Evolutionary conservation across 1,284 basidiomycete species (phyloP).

Genomic region (Apiotrichum porosum): DNA sequence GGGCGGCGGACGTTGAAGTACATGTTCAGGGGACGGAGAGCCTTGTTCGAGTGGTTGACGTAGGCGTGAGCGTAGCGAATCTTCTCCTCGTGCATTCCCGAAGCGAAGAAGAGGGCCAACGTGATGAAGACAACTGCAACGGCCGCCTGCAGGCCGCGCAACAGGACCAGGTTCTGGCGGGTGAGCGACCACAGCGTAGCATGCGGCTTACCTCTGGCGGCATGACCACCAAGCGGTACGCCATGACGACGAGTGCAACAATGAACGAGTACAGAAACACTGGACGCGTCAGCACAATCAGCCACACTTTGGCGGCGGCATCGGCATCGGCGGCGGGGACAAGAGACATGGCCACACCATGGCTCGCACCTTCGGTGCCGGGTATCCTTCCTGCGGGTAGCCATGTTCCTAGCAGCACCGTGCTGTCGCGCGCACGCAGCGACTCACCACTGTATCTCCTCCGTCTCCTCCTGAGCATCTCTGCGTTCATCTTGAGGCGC

Average conservation of each 20-base stretch:
- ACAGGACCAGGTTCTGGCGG: conserved; percentile 21
- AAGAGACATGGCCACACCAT: background rate
- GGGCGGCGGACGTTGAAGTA: conserved; percentile 87
- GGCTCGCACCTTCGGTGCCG: background rate
- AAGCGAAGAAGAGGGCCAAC: conserved; percentile 90
- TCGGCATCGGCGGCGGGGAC: too few relatives aligned
- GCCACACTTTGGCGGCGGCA: too few relatives aligned
- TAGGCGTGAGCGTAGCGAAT: conserved; percentile 96
- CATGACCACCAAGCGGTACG: conserved; percentile 27
- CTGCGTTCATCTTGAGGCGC: conserved; percentile 86
- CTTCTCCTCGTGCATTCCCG: conserved; percentile 93
- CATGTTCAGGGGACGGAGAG: conserved; percentile 90
- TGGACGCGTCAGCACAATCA: too few relatives aligned
- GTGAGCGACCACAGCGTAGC: background rate
- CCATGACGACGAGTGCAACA: conserved; percentile 22
- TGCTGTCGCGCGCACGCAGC: background rate
- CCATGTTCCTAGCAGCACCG: background rate
- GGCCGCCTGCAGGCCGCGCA: conserved; percentile 56
- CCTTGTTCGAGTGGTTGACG: conserved; percentile 90
- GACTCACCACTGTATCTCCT: conserved; percentile 78
- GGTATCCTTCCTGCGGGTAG: background rate
- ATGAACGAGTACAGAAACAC: conserved; percentile 42
- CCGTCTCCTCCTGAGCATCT: conserved; percentile 72
- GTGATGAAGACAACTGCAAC: conserved; percentile 80
- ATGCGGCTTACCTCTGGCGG: conserved; percentile 26